phyloP scores from a whole-genome alignment of 768 basidiomycete genomes.

The Boletus rubescentipes region DNA sequence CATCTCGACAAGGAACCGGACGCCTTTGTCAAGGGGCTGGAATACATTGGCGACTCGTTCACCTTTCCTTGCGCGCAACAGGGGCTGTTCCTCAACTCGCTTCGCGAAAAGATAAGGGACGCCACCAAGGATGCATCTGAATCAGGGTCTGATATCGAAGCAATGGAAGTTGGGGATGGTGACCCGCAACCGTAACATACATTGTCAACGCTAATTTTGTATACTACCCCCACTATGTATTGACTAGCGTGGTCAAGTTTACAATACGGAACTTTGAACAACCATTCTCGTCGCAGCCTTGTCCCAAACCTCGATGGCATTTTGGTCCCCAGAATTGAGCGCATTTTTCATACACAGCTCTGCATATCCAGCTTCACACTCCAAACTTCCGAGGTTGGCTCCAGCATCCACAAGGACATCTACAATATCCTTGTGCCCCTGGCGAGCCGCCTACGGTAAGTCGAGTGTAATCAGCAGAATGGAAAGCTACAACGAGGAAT shows the following conservation, averaged over 20 bases:
- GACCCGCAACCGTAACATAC: constrained; percentile 2
- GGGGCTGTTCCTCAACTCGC: constrained; percentile 61
- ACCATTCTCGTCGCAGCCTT: constrained; percentile 45
- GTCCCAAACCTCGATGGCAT: constrained; percentile 50
- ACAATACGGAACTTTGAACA: not conserved
- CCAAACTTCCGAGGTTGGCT: constrained; percentile 68
- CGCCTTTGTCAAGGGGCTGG: constrained; percentile 57
- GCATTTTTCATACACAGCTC: constrained; percentile 45
- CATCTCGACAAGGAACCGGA: constrained; percentile 60
- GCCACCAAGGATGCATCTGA: constrained; percentile 28
- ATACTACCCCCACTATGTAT: constrained; percentile 21
- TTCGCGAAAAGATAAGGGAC: constrained; percentile 51
- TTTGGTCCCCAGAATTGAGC: constrained; percentile 40
- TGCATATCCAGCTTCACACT: constrained; percentile 58
- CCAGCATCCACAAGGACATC: constrained; percentile 69
- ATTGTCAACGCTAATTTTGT: constrained; percentile 4
- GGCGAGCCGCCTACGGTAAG: constrained; percentile 63
- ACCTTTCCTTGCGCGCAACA: constrained; percentile 69
- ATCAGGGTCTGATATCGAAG: constrained; percentile 27
- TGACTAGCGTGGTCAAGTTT: constrained; percentile 1
- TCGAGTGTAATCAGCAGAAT: constrained; percentile 1
- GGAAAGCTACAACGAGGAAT: not conserved
- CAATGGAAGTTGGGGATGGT: constrained; percentile 26
- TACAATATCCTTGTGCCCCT: constrained; percentile 61
- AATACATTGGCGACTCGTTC: constrained; percentile 63